Percentiles rank a stretch among this genome's conserved stretches.
phyloP scores from a whole-genome alignment of 2,329 filamentous ascomycete genomes.

The Fusarium kyushuense region DNA sequence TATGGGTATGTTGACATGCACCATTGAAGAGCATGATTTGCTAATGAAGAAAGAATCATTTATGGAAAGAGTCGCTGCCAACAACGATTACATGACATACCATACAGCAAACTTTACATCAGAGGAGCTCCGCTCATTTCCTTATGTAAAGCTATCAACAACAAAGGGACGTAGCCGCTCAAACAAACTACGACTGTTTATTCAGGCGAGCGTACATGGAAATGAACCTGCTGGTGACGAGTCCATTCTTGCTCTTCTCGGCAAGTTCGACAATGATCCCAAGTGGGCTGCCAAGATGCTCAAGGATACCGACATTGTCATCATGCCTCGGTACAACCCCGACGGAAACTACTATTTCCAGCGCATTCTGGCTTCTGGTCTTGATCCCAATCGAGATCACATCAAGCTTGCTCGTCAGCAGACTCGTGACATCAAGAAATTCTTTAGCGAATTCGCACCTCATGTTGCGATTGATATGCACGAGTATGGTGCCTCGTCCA shows the following conservation, averaged over 20 bases:
- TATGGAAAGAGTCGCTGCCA: constrained; percentile 20
- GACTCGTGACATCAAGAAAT: constrained; percentile 49
- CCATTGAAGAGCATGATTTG: too few relatives aligned
- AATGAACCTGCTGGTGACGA: constrained; percentile 52
- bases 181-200: constrained; percentile 49
- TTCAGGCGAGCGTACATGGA: constrained; percentile 52
- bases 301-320: constrained; percentile 47
- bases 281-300: constrained; percentile 49
- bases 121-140: constrained; percentile 33
- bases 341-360: constrained; percentile 54
- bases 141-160: constrained; percentile 32
- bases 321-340: constrained; percentile 51
- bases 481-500: constrained; percentile 45
- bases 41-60: constrained; percentile 18
- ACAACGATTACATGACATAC: constrained; percentile 32
- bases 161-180: constrained; percentile 4
- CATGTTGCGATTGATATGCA: constrained; percentile 52
- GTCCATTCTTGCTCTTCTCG: constrained; percentile 48
- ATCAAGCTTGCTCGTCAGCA: constrained; percentile 51
- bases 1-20: constrained; percentile 13
- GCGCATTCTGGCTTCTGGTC: constrained; percentile 47
- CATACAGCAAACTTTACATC: constrained; percentile 36
- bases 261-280: constrained; percentile 47
- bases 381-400: constrained; percentile 53
- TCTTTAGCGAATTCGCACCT: constrained; percentile 46